phyloP scores from a whole-genome alignment of 2,329 filamentous ascomycete genomes.

The Aspergillus carbonarius region DNA sequence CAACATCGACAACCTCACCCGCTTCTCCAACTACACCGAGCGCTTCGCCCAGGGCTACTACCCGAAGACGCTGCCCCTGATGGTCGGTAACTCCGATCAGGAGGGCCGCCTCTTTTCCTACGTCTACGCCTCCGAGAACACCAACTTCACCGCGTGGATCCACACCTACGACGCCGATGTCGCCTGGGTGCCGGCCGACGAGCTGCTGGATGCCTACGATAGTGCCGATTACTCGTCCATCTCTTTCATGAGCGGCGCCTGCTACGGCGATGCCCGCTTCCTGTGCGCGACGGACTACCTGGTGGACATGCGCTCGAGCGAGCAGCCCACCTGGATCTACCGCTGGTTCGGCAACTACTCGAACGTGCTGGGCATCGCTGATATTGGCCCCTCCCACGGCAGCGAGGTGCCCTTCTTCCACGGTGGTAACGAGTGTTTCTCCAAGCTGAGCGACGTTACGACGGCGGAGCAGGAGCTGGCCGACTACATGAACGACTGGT shows the following conservation, averaged over 20 bases:
- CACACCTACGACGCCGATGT: slow-evolving; percentile 23
- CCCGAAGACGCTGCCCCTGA: slow-evolving; percentile 19
- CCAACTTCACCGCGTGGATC: slow-evolving; percentile 21
- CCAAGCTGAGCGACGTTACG: slow-evolving; percentile 16
- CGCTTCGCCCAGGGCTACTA: slow-evolving; percentile 20
- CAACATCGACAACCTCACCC: slow-evolving; percentile 19
- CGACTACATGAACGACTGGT: slow-evolving; percentile 23
- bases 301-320: slow-evolving; percentile 18
- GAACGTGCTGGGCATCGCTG: slow-evolving; percentile 16
- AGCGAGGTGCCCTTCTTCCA: slow-evolving; percentile 26
- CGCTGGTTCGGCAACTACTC: slow-evolving; percentile 26
- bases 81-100: slow-evolving; percentile 25
- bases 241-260: slow-evolving; percentile 22
- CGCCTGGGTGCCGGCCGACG: slow-evolving; percentile 15
- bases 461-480: slow-evolving; percentile 18
- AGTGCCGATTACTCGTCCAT: slow-evolving; percentile 17
- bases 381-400: slow-evolving; percentile 20
- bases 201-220: slow-evolving; percentile 19
- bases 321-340: slow-evolving; percentile 24
- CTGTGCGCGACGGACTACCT: slow-evolving; percentile 22
- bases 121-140: slow-evolving; percentile 21
- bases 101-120: slow-evolving; percentile 21
- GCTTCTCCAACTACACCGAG: slow-evolving; percentile 21
- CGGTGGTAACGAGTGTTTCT: slow-evolving; percentile 25
- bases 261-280: slow-evolving; percentile 25